Percentiles rank a stretch among this genome's conserved stretches.
Conservation (phyloP, 2,329 filamentous ascomycete species). For the Penicillium digitatum region DNA sequence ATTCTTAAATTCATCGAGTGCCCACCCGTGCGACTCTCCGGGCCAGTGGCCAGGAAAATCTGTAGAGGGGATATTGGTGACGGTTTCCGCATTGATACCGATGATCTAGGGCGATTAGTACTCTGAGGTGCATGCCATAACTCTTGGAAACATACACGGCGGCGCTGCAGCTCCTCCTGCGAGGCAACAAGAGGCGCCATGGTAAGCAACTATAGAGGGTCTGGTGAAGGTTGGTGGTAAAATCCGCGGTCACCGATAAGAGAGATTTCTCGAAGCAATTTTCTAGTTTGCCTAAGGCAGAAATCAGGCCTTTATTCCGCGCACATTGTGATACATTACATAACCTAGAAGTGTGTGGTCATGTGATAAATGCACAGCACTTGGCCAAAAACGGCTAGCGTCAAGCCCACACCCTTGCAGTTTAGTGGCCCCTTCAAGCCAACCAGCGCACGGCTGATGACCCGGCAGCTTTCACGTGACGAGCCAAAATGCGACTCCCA, state of each 20-base stretch:
- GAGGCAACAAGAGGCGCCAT: slow-evolving; percentile 45
- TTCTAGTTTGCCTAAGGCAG: slow-evolving; percentile 32
- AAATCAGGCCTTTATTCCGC: slow-evolving; percentile 19
- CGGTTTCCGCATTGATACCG: slow-evolving; percentile 81
- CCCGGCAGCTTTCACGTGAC: slow-evolving; percentile 37
- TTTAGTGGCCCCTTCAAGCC: slow-evolving; percentile 21
- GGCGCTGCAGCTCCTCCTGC: slow-evolving; percentile 42
- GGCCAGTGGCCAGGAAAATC: slow-evolving; percentile 91
- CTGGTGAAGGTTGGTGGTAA: slow-evolving; percentile 18
- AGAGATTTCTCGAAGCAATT: slow-evolving; percentile 33
- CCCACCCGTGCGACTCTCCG: slow-evolving; percentile 80
- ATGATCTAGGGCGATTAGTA: slow-evolving; percentile 59
- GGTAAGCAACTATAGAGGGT: slow-evolving; percentile 11
- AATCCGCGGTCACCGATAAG: slow-evolving; percentile 25
- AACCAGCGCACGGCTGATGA: slow-evolving; percentile 37
- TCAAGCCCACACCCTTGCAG: slow-evolving; percentile 3
- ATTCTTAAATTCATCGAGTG: slow-evolving; percentile 65
- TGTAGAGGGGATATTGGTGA: slow-evolving; percentile 81
- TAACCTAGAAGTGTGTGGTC: neutral
- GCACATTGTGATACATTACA: neutral
- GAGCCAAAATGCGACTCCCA: slow-evolving; percentile 34
- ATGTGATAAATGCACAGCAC: neutral
- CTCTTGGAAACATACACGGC: slow-evolving; percentile 36
- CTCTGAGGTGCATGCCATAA: neutral
- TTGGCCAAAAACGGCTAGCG: neutral